Evolutionary conservation across 2,329 filamentous ascomycete genomes (phyloP), one percentile per base, ranked within the genome.

Genomic region (Neofusicoccum ribis): DNA sequence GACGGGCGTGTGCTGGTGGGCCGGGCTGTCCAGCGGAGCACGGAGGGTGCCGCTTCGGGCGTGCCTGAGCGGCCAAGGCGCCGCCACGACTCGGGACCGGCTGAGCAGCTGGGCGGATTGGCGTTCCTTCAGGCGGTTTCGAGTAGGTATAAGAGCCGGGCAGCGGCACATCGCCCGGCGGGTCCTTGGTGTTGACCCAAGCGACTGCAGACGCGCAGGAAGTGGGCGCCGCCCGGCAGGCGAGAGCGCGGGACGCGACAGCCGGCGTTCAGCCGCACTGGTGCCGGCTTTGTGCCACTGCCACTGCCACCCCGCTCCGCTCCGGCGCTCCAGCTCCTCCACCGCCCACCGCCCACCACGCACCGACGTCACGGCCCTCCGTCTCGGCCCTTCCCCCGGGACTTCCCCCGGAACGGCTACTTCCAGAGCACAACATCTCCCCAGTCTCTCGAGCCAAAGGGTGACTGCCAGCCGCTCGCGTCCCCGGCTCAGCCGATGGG

Each of bases 291-390:
- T 44, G 54, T 46, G 54, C 54, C 39, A 5, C 27, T 7, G 5
- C 27, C 27, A 5, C 27, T 9, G 14, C 11, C 11, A n/a, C 8
- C 5, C 14, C 17, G 39, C 56, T 60, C 56, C 56, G 43, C 41
- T 60, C 56, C 31, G 41, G 41, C 9, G 56, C 56, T 60, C 56
- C 56, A 60, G 56, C 56, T 60, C 31, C 41, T 46, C 39, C 54
- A 46, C 39, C 41, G 27, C 41, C 23, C 6, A 11, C 23, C 23
- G 23, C 23, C 23, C 23, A 20, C 31, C 12, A 23, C 52, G 37
- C 37, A 43, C 52, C 52, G 52, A 54, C 51, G 51, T 54, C 51
- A 54, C 51, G 20, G 11, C 20, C 9, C 52, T 37, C 11, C 27
- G 7, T 15, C n/a, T 23, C 43, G 15, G 41, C 41, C 15, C 56